Evolutionary conservation across 164 flowering plant species (phyloP).

Genomic region (Sedum album): DNA sequence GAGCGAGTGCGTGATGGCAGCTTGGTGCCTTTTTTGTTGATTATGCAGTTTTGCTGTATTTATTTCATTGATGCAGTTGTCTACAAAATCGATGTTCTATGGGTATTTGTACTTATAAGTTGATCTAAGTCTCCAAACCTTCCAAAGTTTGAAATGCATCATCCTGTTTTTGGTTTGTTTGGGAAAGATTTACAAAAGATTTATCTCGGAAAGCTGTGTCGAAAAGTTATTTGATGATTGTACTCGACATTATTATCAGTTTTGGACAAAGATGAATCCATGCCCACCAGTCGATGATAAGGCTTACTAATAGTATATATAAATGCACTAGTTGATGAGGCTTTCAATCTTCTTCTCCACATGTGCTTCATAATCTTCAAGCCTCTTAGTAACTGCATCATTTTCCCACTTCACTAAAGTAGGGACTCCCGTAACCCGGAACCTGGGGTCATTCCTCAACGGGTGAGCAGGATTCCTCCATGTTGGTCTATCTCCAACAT

Average conservation of each 20-base stretch:
- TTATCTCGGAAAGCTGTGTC: too few species aligned
- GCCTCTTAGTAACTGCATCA: conserved; percentile 55
- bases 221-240: too few species aligned
- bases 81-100: too few species aligned
- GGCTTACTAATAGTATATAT: not conserved
- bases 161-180: too few species aligned
- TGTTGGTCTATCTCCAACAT: conserved; percentile 90
- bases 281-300: too few species aligned
- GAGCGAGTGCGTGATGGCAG: not conserved
- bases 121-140: too few species aligned
- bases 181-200: too few species aligned
- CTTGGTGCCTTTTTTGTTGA: not conserved
- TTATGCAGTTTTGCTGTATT: not conserved
- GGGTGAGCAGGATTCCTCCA: conserved; percentile 87
- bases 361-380: conserved; percentile 92
- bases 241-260: not conserved
- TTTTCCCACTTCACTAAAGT: conserved; percentile 80
- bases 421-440: conserved; percentile 88
- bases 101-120: too few species aligned
- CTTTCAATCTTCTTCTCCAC: conserved; percentile 51
- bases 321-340: conserved; percentile 32
- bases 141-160: too few species aligned
- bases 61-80: too few species aligned
- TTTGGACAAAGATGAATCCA: not conserved
- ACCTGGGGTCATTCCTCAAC: conserved; percentile 60